phyloP scores from a whole-genome alignment of 257 asterid species.

The Henckelia pumila region DNA sequence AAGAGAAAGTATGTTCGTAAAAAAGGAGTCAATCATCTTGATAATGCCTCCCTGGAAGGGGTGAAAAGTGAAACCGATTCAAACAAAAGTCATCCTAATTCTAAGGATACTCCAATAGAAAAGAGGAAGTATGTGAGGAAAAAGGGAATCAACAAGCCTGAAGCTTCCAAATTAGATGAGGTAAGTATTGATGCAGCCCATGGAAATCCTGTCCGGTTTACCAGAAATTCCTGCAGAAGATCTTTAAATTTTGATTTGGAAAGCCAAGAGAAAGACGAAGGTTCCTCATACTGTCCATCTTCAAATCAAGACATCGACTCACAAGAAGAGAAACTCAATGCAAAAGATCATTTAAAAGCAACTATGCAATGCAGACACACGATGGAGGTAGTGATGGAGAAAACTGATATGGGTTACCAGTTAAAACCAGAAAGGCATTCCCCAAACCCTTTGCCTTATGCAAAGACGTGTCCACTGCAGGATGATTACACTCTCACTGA shows the following conservation, averaged over 20 bases:
- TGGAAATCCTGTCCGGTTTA: constrained; percentile 14
- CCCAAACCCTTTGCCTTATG: constrained; percentile 27
- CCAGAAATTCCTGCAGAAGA: constrained; percentile 63
- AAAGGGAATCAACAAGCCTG: constrained; percentile 34
- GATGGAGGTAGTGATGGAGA: constrained; percentile 28
- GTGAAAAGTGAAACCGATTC: constrained; percentile 28
- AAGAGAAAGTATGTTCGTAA: constrained; percentile 63
- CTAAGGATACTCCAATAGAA: constrained; percentile 29
- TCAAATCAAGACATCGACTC: constrained; percentile 25
- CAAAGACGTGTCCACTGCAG: constrained; percentile 30
- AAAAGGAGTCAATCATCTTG: constrained; percentile 28
- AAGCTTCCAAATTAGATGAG: constrained; percentile 32
- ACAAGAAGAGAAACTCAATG: constrained; percentile 29
- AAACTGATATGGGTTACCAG: constrained; percentile 30
- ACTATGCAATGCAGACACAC: constrained; percentile 25
- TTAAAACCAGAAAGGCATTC: constrained; percentile 31
- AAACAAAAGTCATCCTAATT: constrained; percentile 28
- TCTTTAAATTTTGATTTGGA: constrained; percentile 53
- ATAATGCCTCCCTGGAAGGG: constrained; percentile 33
- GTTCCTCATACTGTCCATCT: constrained; percentile 31
- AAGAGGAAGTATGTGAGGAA: constrained; percentile 41
- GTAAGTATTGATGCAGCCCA: constrained; percentile 30
- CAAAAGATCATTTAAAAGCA: constrained; percentile 33
- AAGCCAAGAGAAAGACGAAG: constrained; percentile 37
- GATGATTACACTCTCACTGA: constrained; percentile 26